Evolutionary conservation across 495 filamentous ascomycete species (phyloP), one percentile per base, ranked within the genome.

Genomic region (Aspergillus taichungensis): DNA sequence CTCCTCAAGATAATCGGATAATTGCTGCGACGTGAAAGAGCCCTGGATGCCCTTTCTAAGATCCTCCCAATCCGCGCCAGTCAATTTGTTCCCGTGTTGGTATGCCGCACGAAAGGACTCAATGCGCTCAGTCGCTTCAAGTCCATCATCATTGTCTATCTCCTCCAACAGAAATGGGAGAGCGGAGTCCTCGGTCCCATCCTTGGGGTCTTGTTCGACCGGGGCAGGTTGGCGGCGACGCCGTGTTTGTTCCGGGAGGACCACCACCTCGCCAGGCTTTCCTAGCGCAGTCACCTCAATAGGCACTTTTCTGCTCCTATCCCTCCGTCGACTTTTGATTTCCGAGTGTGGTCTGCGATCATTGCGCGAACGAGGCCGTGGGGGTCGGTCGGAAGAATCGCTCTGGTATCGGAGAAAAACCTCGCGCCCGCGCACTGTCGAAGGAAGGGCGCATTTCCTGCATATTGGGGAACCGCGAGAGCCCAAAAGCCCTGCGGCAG

Each of bases 221-320:
- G 14, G 9, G 6, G 40, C 13, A 2, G 37, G 34, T 10, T 13
- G 45, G 28, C 34, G 42, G 30, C 54, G 51, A 18, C 51, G 55
- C 14, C 50, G 45, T 13, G 40, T 42, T 30, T 32, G 37, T 10
- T 55, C 46, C 32, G 45, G 47, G 13, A 75, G 48, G 29, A 74
- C 52, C 12, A 74, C 54, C 5, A 74, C 65, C 40, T 74, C 54
- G 6, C 58, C 69, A 0, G 66, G 68, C 38, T 67, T 50, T 9
- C 72, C 72, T 6, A 76, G 47, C 1, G 62, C 38, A 29, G 63
- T 42, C n/a, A 72, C 53, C 37, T 49, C 55, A 18, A 72, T 54
- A 12, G 50, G 46, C 33, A 52, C 37, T 52, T 37, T 51, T 34
- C 43, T 40, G 11, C 29, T 38, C 34, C 5, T 42, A 43, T 13